Conservation (phyloP, 345 rosid genomes). For the Hibiscus tridactylites region DNA sequence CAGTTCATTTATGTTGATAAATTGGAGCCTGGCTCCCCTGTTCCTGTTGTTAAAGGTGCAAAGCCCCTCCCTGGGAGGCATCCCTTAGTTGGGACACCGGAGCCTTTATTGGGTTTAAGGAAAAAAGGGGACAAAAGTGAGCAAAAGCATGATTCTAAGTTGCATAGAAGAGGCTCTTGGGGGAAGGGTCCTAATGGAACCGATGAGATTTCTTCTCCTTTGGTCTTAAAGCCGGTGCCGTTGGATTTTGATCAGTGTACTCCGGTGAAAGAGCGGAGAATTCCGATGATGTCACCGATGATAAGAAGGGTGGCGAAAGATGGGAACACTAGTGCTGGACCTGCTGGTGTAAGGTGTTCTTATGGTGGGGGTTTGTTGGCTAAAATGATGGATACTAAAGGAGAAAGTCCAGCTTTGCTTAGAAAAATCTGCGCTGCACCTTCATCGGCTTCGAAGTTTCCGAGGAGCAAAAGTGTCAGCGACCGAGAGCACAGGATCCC, state of each 20-base stretch:
- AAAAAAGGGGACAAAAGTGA: conserved; percentile 37
- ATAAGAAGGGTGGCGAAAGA: conserved; percentile 39
- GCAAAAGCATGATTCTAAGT: conserved; percentile 28
- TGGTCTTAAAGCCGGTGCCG: conserved; percentile 67
- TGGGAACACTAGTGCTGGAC: conserved; percentile 14
- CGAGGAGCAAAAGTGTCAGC: conserved; percentile 73
- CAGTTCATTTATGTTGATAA: conserved; percentile 82
- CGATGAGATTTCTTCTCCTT: conserved; percentile 44
- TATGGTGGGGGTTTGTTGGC: conserved; percentile 67
- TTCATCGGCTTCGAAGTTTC: conserved; percentile 48
- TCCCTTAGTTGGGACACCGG: conserved; percentile 82
- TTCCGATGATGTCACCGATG: conserved; percentile 46
- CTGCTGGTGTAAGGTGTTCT: conserved; percentile 46
- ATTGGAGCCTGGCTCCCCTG: conserved; percentile 88
- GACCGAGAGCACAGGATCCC: conserved; percentile 53
- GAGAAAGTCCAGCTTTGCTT: conserved; percentile 51
- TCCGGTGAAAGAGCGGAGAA: conserved; percentile 58
- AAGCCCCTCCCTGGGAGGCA: conserved; percentile 91
- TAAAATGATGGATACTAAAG: conserved; percentile 47
- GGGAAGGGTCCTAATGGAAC: conserved; percentile 35
- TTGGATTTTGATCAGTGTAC: conserved; percentile 85
- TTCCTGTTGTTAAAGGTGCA: conserved; percentile 51
- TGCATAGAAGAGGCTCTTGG: conserved; percentile 84
- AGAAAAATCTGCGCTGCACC: conserved; percentile 76
- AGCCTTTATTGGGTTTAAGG: conserved; percentile 68